Evolutionary conservation across 371 early-diverging fungal species (phyloP), one percentile per base, ranked within the genome.

Genomic region (Gilbertella persicaria): DNA sequence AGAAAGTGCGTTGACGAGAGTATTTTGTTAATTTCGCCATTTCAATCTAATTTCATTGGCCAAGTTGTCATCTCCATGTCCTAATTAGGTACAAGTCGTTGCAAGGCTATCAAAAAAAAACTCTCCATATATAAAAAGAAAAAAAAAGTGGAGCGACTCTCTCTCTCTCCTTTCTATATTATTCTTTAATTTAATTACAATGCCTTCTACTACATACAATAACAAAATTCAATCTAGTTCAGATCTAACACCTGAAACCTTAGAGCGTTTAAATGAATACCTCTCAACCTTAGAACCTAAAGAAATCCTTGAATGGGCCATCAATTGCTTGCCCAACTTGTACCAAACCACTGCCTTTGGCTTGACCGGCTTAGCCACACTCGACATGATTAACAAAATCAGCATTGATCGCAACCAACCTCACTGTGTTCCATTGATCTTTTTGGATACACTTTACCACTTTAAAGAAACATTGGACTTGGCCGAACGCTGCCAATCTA

Each of bases 311-410:
- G 85, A 87, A 45, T 96, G 96, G 96, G 94, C 94, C 48, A 78
- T 88, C 45, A 69, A 87, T 50, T 79, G 87, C 5, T 73, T 94
- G 33, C 90, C 88, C n/a, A 81, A 82, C 35, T 75, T 96, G 28
- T 89, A 83, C 61, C 96, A 96, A 67, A 93, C 93, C 40, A 94
- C 96, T 26, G 93, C 95, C 30, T 94, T 96, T 70, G 96, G 96
- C 5, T 83, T 90, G 43, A 91, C 93, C 16, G 82, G 96, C 13
- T 79, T 88, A 50, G 91, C 82, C 54, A 85, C 88, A 36, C 66
- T 87, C 36, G 90, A 93, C 67, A 83, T 93, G 77, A 81, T 91
- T 50, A 71, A 73, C 47, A 83, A 87, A 58, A 71, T 85, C 56
- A 82, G 80, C 47, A 64, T 81, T 29, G 80, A 82, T 53, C 67